Evolutionary conservation across 1,284 basidiomycete genomes (phyloP).

Genomic region (Microbotryum silenes-acaulis): DNA sequence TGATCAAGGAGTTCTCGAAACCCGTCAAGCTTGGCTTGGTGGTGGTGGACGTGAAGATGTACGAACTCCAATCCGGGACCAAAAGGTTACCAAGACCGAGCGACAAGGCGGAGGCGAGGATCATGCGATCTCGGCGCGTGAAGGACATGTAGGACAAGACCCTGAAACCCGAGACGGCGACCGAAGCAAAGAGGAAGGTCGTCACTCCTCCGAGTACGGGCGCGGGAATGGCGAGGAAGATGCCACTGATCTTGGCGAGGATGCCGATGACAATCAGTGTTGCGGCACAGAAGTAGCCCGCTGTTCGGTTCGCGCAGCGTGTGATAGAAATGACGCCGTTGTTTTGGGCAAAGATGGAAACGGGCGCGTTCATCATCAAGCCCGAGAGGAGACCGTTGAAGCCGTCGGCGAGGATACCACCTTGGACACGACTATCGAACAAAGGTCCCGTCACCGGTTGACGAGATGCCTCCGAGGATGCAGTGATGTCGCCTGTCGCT

Average conservation of each 20-base stretch:
- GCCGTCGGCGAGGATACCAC: slow-evolving; percentile 68
- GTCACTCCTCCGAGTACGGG: slow-evolving; percentile 68
- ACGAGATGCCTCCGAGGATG: slow-evolving; percentile 69
- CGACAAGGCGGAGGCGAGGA: slow-evolving; percentile 51
- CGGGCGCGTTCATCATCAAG: slow-evolving; percentile 62
- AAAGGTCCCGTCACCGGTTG: slow-evolving; percentile 42
- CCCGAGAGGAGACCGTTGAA: slow-evolving; percentile 57
- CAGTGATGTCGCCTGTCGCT: slow-evolving; percentile 78
- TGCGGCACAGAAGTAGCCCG: slow-evolving; percentile 44
- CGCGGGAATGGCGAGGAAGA: slow-evolving; percentile 52
- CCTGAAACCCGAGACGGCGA: slow-evolving; percentile 55
- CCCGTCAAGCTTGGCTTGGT: slow-evolving; percentile 58
- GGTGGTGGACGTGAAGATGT: slow-evolving; percentile 42
- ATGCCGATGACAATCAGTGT: slow-evolving; percentile 13
- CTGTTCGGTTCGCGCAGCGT: slow-evolving; percentile 63
- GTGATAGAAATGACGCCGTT: slow-evolving; percentile 68
- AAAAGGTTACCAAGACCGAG: slow-evolving; percentile 61
- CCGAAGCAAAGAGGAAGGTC: slow-evolving; percentile 41
- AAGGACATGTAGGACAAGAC: slow-evolving; percentile 61
- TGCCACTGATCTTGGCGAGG: slow-evolving; percentile 61
- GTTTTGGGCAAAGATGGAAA: slow-evolving; percentile 76
- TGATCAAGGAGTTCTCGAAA: slow-evolving; percentile 67
- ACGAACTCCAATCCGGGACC: slow-evolving; percentile 40
- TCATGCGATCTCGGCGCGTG: slow-evolving; percentile 66
- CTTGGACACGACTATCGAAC: slow-evolving; percentile 72